Percentiles rank a stretch among this genome's conserved stretches.
Evolutionary conservation across 2,329 filamentous ascomycete species (phyloP).

Genomic region (Venturia oleaginea): DNA sequence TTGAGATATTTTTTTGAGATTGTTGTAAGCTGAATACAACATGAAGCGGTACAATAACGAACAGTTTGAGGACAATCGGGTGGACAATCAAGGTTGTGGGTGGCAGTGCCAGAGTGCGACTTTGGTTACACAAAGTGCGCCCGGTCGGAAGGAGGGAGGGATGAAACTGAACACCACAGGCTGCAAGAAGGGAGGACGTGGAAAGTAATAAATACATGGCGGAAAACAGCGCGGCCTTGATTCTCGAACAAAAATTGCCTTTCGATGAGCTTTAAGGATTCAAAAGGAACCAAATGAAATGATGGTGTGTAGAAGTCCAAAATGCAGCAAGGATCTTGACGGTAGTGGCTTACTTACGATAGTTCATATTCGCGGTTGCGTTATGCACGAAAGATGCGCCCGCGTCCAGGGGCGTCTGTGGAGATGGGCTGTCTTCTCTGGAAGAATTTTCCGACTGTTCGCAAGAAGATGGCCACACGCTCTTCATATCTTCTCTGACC

Average conservation of each 20-base stretch:
- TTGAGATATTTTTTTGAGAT: background rate
- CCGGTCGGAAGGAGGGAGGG: conserved; percentile 7
- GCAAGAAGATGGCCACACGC: background rate
- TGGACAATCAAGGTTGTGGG: conserved; percentile 4
- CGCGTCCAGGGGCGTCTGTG: conserved; percentile 13
- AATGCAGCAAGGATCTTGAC: conserved; percentile 20
- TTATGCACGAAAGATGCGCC: conserved; percentile 10
- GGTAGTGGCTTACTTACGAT: conserved; percentile 29
- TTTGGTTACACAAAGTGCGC: conserved; percentile 7
- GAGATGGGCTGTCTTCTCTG: conserved; percentile 9
- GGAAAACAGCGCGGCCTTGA: background rate
- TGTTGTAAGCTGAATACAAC: conserved; percentile 9
- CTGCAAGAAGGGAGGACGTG: background rate
- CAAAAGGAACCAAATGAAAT: conserved; percentile 19
- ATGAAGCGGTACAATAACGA: conserved; percentile 9
- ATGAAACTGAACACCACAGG: conserved; percentile 11
- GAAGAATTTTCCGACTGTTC: background rate
- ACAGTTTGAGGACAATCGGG: conserved; percentile 1
- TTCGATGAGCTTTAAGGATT: conserved; percentile 19
- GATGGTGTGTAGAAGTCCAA: conserved; percentile 5
- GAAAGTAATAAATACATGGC: conserved; percentile 12
- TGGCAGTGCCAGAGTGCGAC: conserved; percentile 7
- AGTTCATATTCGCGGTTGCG: conserved; percentile 25
- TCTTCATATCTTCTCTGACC: conserved; percentile 9
- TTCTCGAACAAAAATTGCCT: conserved; percentile 16